Conservation (phyloP, 75 land plant genomes). For the Larix kaempferi region DNA sequence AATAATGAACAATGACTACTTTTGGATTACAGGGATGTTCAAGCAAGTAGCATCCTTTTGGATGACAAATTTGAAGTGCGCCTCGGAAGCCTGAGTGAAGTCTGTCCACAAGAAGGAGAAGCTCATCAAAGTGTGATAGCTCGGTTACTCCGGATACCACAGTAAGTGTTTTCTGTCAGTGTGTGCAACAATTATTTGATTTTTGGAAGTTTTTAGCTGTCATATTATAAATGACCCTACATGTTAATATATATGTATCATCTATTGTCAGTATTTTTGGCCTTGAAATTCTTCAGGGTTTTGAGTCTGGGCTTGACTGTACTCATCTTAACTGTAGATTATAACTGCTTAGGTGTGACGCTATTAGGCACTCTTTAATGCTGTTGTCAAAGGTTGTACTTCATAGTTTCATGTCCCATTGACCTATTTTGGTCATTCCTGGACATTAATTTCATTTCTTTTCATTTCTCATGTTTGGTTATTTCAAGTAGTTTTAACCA, state of each 20-base stretch:
- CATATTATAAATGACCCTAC: not conserved
- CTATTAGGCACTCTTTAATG: no score
- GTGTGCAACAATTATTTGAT: not conserved
- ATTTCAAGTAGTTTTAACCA: not conserved
- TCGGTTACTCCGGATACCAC: slow-evolving; percentile 74
- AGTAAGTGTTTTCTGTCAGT: slow-evolving; percentile 47
- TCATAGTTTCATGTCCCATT: no score
- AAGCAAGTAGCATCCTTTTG: slow-evolving; percentile 93
- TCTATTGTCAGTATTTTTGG: not conserved
- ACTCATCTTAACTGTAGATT: not conserved
- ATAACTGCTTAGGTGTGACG: no score
- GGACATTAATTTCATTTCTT: no score
- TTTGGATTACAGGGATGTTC: slow-evolving; percentile 65
- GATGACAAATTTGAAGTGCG: slow-evolving; percentile 97
- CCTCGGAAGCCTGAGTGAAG: slow-evolving; percentile 82
- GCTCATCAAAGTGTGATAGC: slow-evolving; percentile 65
- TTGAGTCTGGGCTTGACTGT: not conserved
- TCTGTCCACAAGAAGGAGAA: slow-evolving; percentile 81
- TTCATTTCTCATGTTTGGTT: not conserved
- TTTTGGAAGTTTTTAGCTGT: not conserved
- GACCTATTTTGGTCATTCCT: no score
- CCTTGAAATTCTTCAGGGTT: not conserved
- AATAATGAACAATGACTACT: not conserved
- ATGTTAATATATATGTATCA: not conserved
- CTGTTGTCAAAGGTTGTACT: no score